Evolutionary conservation across 2,329 filamentous ascomycete species (phyloP).

Genomic region (Penicillium nordicum): DNA sequence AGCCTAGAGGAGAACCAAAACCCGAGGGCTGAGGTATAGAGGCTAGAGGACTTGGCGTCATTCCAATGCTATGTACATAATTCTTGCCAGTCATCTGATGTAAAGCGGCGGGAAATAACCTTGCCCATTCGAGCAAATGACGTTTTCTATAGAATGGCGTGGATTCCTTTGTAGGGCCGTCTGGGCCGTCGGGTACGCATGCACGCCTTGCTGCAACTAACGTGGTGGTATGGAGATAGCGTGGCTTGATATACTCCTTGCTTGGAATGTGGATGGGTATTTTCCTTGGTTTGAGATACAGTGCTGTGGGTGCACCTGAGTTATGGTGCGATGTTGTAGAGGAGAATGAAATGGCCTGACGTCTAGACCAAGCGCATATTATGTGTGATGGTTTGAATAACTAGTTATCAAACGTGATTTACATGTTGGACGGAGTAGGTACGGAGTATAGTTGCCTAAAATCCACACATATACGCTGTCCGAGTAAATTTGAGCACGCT

Average conservation of each 20-base stretch:
- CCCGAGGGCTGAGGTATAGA: not conserved
- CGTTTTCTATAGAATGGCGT: not conserved
- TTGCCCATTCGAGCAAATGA: not conserved
- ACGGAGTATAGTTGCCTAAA: not conserved
- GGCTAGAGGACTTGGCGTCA: constrained; percentile 8
- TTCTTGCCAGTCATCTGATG: constrained; percentile 14
- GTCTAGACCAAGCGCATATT: not conserved
- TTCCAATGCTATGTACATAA: not conserved
- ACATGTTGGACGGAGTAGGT: no score
- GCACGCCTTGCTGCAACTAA: constrained; percentile 11
- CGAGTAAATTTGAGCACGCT: not conserved
- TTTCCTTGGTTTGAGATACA: not conserved
- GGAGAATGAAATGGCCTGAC: not conserved
- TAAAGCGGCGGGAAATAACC: not conserved
- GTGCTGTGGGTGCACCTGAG: not conserved
- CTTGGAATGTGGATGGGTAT: not conserved
- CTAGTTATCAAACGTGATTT: not conserved
- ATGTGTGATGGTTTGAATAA: not conserved
- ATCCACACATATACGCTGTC: not conserved
- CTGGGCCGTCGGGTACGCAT: constrained; percentile 21
- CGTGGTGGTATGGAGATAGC: not conserved
- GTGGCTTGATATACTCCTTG: not conserved
- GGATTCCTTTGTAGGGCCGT: constrained; percentile 9
- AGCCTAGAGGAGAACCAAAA: not conserved
- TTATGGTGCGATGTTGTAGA: not conserved